These are phyloP conservation scores for Nicotiana attenuata DNA, from an alignment of 257 asterid species.

Conservation along the genomic window DNA sequence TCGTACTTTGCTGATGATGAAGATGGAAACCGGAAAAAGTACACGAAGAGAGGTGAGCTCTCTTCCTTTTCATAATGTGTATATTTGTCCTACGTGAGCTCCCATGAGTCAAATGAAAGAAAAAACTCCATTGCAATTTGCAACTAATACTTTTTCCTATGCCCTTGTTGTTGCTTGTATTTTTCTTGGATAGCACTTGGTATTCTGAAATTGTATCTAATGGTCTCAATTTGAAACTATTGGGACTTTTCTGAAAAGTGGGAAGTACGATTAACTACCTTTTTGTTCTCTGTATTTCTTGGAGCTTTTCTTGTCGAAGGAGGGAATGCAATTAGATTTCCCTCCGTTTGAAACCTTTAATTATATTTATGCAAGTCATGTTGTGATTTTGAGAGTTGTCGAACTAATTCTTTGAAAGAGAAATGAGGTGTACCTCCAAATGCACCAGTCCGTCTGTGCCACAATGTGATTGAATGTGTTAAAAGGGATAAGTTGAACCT, in stretches of 20 bases:
- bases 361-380: not conserved
- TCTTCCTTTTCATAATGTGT: not conserved
- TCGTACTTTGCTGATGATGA: constrained; percentile 88
- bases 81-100: not conserved
- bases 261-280: not conserved
- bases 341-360: not conserved
- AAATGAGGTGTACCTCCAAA: not conserved
- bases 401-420: not conserved
- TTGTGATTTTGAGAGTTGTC: not conserved
- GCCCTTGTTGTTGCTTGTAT: not conserved
- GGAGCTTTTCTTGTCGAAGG: not conserved
- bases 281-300: not conserved
- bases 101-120: not conserved
- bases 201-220: not conserved
- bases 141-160: not conserved
- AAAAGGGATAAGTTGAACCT: not conserved
- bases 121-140: not conserved
- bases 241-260: not conserved
- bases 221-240: not conserved
- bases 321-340: not conserved
- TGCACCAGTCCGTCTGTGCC: not conserved
- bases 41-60: constrained; percentile 74
- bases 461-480: not conserved
- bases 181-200: constrained; percentile 6
- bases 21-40: constrained; percentile 72